Evolutionary conservation across 2,329 filamentous ascomycete genomes (phyloP), one percentile per base, ranked within the genome.

Genomic region (Sordariomycetes sp.): DNA sequence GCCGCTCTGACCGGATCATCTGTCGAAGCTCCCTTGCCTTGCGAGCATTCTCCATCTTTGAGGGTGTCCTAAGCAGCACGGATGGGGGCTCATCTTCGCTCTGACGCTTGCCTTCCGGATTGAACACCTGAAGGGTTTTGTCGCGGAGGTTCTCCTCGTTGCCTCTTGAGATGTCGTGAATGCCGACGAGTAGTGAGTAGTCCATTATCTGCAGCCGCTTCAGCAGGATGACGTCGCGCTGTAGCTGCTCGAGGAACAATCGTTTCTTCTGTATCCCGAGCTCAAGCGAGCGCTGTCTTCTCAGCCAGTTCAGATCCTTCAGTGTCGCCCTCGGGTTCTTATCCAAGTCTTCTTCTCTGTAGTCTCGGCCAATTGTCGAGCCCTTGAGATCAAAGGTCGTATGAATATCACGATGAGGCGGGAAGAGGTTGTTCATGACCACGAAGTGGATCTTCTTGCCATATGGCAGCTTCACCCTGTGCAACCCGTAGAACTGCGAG

Each of bases 371-470:
- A 45, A 96, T 78, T 1, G 90, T 96, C 6, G 92, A 96, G 8
- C 92, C 92, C 62, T 98, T 98, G 46, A 98, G 60, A 57, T 98
- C 92, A 51, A 94, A 98, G 4, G 88, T 98, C 51, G 86, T 79
- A 62, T 98, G 92, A 40, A 98, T 96, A 57, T 98, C 92, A 46
- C 90, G 78, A 61, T 98, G 92, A 6, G 92, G 90, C 10, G 92
- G 92, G 52, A 98, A 98, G 12, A 98, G 73, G 57, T 98, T 98
- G 68, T 98, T 98, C 92, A 98, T 98, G 54, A 98, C 88, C 39
- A 98, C 92, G 48, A 98, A 98, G 59, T 98, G 92, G 36, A 96
- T 95, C 64, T 98, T 98, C 53, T 90, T 82, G 42, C 92, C 92
- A 54, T 94, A 96, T 0, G 90, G 87, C 68, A 95, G 93, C 71